Conservation (phyloP, 169 alveolate genomes). For the Plasmodium sp. region DNA sequence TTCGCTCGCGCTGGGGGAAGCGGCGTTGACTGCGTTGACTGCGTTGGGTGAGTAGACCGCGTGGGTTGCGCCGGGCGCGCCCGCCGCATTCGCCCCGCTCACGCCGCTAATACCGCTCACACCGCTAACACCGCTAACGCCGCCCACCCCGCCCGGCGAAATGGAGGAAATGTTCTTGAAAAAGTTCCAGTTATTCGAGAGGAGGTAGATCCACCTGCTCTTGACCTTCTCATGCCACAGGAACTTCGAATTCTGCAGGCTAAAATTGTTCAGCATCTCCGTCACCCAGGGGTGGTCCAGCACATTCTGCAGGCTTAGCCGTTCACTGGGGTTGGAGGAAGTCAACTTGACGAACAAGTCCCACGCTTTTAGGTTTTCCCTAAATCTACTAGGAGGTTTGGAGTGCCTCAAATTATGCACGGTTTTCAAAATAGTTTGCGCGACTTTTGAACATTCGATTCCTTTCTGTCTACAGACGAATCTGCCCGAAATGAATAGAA, state of each 20-base stretch:
- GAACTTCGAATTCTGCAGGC: constrained; percentile 48
- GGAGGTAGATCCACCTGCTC: constrained; percentile 58
- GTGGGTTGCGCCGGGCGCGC: neutral
- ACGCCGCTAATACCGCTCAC: too few species aligned
- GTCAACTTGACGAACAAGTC: constrained; percentile 87
- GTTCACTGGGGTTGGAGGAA: constrained; percentile 81
- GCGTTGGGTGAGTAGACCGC: neutral
- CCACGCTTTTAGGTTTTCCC: constrained; percentile 82
- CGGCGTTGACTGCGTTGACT: neutral
- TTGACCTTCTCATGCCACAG: constrained; percentile 68
- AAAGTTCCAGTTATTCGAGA: constrained; percentile 70
- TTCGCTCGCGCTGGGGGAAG: constrained; percentile 15
- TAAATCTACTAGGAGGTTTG: constrained; percentile 80
- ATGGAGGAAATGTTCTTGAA: constrained; percentile 64
- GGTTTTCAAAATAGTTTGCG: constrained; percentile 82
- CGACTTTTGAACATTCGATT: constrained; percentile 85
- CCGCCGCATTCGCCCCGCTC: neutral
- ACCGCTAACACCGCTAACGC: too few species aligned
- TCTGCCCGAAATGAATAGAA: constrained; percentile 86
- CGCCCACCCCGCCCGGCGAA: neutral
- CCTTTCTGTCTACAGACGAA: constrained; percentile 87
- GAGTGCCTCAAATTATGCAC: constrained; percentile 81
- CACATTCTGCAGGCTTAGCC: constrained; percentile 83
- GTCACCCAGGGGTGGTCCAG: constrained; percentile 84
- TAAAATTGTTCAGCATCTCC: constrained; percentile 67